A percentile compares a stretch with the other conserved stretches of the same genome.
Evolutionary conservation across 208 protist species (phyloP).

Genomic region (Leishmania braziliensis): DNA sequence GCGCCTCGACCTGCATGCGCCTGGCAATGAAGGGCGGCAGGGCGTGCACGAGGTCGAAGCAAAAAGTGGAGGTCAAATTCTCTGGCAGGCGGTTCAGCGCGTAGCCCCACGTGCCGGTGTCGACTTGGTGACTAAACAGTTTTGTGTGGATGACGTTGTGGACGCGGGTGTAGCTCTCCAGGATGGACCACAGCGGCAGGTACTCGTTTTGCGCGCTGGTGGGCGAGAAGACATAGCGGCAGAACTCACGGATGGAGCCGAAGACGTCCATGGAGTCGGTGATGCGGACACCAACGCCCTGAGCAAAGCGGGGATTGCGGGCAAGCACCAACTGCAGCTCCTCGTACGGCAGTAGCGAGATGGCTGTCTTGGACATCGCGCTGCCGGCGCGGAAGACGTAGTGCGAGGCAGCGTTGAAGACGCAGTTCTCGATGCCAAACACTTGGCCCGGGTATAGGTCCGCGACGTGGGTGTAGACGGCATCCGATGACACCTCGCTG

Average conservation of each 20-base stretch:
- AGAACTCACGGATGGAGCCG: constrained; percentile 75
- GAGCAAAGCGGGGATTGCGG: constrained; percentile 61
- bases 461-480: constrained; percentile 53
- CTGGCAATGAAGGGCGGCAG: constrained; percentile 83
- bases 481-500: constrained; percentile 23
- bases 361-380: constrained; percentile 55
- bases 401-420: constrained; percentile 57
- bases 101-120: constrained; percentile 89
- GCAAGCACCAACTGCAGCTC: constrained; percentile 41
- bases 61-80: constrained; percentile 84
- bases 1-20: constrained; percentile 71
- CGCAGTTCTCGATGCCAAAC: constrained; percentile 74
- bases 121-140: constrained; percentile 67
- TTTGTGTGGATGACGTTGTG: constrained; percentile 90
- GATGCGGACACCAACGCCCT: constrained; percentile 67
- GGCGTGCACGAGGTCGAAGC: constrained; percentile 79
- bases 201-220: constrained; percentile 74
- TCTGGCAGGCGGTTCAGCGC: constrained; percentile 76
- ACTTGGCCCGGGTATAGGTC: constrained; percentile 61
- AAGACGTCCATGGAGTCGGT: constrained; percentile 71
- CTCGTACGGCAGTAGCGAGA: constrained; percentile 63
- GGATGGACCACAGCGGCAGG: constrained; percentile 78
- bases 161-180: constrained; percentile 80
- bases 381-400: constrained; percentile 60
- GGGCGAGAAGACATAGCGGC: constrained; percentile 77